These are phyloP conservation scores for Cyclotella cryptica DNA, from an alignment of 108 stramenopile species.

Conservation along the genomic window DNA sequence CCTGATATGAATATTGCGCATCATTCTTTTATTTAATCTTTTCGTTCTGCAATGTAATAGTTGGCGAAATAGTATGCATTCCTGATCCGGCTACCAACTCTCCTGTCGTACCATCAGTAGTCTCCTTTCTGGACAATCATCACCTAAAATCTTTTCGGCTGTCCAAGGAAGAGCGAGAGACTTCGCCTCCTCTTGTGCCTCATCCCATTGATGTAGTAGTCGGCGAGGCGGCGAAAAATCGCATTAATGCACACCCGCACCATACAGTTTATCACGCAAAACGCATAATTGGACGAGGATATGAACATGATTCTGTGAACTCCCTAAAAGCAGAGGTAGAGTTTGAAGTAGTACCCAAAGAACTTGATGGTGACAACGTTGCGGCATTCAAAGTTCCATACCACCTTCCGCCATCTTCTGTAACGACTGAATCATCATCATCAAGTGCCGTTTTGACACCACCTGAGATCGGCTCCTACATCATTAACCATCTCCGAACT, in stretches of 20 bases:
- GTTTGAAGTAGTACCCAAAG: conserved; percentile 56
- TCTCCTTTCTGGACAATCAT: conserved; percentile 79
- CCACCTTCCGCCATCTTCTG: conserved; percentile 31
- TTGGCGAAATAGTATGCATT: conserved; percentile 85
- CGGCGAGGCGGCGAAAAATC: conserved; percentile 72
- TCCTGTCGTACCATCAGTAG: conserved; percentile 86
- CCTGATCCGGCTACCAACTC: conserved; percentile 70
- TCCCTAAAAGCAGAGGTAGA: conserved; percentile 76
- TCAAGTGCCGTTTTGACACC: conserved; percentile 57
- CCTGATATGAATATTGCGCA: background rate
- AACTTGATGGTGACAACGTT: conserved; percentile 12
- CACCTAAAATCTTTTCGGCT: conserved; percentile 48
- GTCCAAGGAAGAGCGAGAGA: conserved; percentile 48
- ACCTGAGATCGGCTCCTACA: conserved; percentile 76
- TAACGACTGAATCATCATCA: background rate
- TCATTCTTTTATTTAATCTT: background rate
- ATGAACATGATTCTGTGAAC: conserved; percentile 58
- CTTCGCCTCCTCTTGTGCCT: conserved; percentile 49
- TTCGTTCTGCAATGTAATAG: conserved; percentile 19
- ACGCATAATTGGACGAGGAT: conserved; percentile 74
- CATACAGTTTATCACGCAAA: conserved; percentile 89
- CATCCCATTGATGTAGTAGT: conserved; percentile 80
- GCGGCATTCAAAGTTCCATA: conserved; percentile 56
- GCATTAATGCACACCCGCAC: conserved; percentile 87
- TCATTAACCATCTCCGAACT: conserved; percentile 78